Conservation (phyloP, 768 basidiomycete species). For the Macrolepiota albuminosa region DNA sequence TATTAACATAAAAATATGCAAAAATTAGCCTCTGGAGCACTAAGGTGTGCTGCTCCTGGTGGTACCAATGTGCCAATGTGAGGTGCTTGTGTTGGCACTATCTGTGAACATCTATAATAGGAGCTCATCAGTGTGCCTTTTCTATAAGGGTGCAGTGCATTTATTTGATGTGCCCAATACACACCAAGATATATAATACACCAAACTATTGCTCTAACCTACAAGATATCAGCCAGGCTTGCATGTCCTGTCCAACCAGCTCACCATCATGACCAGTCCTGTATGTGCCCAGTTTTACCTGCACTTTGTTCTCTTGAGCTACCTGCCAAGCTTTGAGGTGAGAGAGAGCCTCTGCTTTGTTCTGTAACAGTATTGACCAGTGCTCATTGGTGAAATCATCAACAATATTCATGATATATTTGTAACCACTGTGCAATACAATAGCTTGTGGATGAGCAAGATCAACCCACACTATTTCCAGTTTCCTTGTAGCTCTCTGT, state of each 20-base stretch:
- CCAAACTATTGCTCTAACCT: constrained; percentile 17
- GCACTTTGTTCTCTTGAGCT: not conserved
- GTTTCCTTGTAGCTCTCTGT: no score
- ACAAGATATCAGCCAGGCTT: constrained; percentile 7
- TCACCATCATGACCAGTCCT: no score
- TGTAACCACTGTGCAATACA: no score
- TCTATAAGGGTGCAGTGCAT: constrained; percentile 26
- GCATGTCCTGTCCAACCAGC: constrained; percentile 1
- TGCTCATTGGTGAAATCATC: not conserved
- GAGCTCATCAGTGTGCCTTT: constrained; percentile 6
- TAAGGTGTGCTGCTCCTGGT: no score
- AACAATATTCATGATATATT: no score
- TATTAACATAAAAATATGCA: no score
- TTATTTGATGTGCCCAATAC: constrained; percentile 29
- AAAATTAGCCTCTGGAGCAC: no score
- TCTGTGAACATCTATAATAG: no score
- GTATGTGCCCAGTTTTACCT: constrained; percentile 9
- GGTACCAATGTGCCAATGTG: no score
- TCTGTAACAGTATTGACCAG: not conserved
- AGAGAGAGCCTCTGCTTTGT: not conserved
- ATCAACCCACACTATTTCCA: no score
- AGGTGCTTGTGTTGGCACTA: no score
- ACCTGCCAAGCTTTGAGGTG: constrained; percentile 2
- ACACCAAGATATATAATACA: constrained; percentile 25
- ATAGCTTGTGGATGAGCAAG: no score